Evolutionary conservation across 164 flowering plant species (phyloP).

Genomic region (Aristolochia contorta): DNA sequence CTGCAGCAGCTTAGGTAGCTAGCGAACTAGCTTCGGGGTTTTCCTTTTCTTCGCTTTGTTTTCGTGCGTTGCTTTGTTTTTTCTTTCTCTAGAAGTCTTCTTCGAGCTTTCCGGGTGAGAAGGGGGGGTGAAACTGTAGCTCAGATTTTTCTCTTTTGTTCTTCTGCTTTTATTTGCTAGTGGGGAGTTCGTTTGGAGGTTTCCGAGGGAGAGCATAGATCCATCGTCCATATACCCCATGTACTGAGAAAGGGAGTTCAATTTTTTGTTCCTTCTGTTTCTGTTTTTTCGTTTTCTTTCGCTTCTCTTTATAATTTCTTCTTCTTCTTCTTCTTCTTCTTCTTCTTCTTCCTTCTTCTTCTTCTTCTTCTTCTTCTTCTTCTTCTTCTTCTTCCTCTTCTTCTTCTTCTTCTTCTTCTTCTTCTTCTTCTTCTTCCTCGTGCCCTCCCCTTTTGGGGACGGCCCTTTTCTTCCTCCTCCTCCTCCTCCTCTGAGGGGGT

Average conservation of each 20-base stretch:
- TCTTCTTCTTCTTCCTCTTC: not conserved
- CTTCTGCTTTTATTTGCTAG: not conserved
- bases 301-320: too few species aligned
- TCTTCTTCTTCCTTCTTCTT: not conserved
- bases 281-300: not conserved
- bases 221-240: not conserved
- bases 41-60: not conserved
- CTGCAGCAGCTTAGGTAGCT: too few species aligned
- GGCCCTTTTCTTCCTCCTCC: not conserved
- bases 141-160: not conserved
- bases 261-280: not conserved
- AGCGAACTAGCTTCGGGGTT: not conserved
- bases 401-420: not conserved
- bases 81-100: not conserved
- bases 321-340: not conserved
- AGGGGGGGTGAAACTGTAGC: conserved; percentile 1
- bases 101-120: not conserved
- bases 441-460: not conserved
- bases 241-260: not conserved
- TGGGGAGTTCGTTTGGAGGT: conserved; percentile 1
- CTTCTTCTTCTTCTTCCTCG: not conserved
- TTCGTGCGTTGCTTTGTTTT: not conserved
- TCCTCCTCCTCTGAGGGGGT: not conserved
- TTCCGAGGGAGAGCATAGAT: not conserved
- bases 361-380: not conserved